Percentiles rank a stretch among this genome's conserved stretches.
These are phyloP conservation scores for Skeletonema marinoi DNA, from an alignment of 108 stramenopile species.

Conservation along the genomic window DNA sequence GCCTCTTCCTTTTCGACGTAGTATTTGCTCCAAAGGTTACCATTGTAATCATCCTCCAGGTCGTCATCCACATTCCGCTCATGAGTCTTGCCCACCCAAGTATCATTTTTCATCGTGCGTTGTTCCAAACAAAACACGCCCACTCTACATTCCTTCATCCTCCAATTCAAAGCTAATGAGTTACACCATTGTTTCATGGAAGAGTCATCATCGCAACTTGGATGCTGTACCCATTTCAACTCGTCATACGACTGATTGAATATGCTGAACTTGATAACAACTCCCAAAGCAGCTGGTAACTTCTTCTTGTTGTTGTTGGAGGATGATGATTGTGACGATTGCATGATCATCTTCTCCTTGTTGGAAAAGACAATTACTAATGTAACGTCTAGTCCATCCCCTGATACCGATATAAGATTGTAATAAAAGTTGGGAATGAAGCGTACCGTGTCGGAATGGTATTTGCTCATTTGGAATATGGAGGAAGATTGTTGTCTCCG, in stretches of 20 bases:
- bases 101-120: background rate
- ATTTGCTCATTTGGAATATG: constrained; percentile 27
- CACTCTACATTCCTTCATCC: constrained; percentile 54
- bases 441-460: constrained; percentile 20
- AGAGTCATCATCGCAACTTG: constrained; percentile 9
- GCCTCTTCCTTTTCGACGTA: constrained; percentile 3
- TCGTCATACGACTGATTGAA: constrained; percentile 59
- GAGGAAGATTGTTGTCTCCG: constrained; percentile 31
- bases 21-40: constrained; percentile 50
- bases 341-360: constrained; percentile 34
- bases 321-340: constrained; percentile 7
- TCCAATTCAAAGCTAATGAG: constrained; percentile 60
- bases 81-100: constrained; percentile 46
- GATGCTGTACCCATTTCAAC: constrained; percentile 63
- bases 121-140: constrained; percentile 57
- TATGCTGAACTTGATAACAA: constrained; percentile 58
- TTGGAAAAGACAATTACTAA: constrained; percentile 64
- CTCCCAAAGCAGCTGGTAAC: constrained; percentile 56
- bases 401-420: constrained; percentile 56
- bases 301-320: constrained; percentile 2
- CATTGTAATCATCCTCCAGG: constrained; percentile 54
- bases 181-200: constrained; percentile 59
- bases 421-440: constrained; percentile 62
- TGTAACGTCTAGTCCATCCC: constrained; percentile 39
- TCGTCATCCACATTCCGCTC: constrained; percentile 64